These are phyloP conservation scores for Bullera alba DNA, from an alignment of 768 basidiomycete species.

Conservation along the genomic window DNA sequence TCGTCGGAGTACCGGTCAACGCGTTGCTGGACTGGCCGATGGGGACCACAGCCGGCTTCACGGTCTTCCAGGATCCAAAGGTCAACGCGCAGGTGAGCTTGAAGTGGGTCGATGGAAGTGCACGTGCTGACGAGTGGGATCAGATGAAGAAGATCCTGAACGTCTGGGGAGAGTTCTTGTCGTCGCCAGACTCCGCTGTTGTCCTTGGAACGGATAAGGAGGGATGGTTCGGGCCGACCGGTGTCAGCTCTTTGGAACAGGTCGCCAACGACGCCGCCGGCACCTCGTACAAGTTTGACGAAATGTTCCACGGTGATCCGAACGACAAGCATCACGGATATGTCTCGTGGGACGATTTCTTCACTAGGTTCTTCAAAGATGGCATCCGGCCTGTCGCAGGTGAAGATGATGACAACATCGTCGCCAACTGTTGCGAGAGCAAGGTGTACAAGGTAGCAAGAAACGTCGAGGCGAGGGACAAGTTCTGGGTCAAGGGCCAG, in stretches of 20 bases:
- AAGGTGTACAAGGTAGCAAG: conserved; percentile 49
- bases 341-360: conserved; percentile 55
- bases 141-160: conserved; percentile 53
- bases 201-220: conserved; percentile 48
- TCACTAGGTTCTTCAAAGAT: conserved; percentile 50
- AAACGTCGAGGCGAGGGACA: conserved; percentile 49
- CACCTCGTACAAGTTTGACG: conserved; percentile 43
- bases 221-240: conserved; percentile 54
- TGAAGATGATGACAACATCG: conserved; percentile 45
- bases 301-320: conserved; percentile 50
- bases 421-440: conserved; percentile 57
- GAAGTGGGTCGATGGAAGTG: background rate
- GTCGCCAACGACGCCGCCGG: conserved; percentile 37
- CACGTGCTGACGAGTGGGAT: background rate
- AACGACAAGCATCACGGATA: conserved; percentile 49
- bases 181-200: conserved; percentile 48
- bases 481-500: conserved; percentile 60
- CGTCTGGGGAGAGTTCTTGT: conserved; percentile 53
- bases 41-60: conserved; percentile 47
- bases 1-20: conserved; percentile 53
- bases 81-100: conserved; percentile 49
- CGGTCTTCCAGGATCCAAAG: conserved; percentile 47
- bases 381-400: conserved; percentile 49
- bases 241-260: conserved; percentile 30
- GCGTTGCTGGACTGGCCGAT: conserved; percentile 51